A percentile compares a stretch with the other conserved stretches of the same genome.
Evolutionary conservation across 176 grass and related monocot species (phyloP).

Genomic region (Oryza nivara): DNA sequence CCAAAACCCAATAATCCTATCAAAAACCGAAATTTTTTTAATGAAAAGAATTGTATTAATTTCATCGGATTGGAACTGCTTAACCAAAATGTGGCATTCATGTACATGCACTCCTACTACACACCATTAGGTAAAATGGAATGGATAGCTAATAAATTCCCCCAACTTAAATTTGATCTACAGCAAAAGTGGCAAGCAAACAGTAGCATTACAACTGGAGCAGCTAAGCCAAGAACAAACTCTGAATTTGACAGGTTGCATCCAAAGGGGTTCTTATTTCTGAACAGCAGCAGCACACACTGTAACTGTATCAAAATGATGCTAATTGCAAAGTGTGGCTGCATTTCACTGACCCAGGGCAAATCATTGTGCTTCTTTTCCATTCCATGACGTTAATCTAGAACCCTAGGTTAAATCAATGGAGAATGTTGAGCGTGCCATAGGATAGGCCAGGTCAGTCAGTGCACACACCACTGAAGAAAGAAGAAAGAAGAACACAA

Average conservation of each 20-base stretch:
- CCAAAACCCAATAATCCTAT: not conserved
- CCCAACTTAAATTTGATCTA: not conserved
- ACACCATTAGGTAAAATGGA: not conserved
- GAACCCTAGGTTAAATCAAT: slow-evolving; percentile 8
- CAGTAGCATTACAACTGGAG: not conserved
- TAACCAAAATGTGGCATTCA: not conserved
- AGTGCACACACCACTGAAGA: slow-evolving; percentile 30
- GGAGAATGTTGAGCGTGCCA: slow-evolving; percentile 36
- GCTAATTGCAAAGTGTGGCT: not conserved
- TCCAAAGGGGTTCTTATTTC: not conserved
- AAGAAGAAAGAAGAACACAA: not conserved
- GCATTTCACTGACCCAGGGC: not conserved
- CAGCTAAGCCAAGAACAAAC: not conserved
- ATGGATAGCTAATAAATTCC: not conserved
- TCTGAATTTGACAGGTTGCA: not conserved
- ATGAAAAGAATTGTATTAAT: not conserved
- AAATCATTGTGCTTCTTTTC: slow-evolving; percentile 35
- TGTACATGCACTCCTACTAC: not conserved
- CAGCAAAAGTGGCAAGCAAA: not conserved
- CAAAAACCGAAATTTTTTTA: not conserved
- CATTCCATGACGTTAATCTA: slow-evolving; percentile 29
- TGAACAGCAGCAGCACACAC: not conserved
- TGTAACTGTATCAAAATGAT: not conserved
- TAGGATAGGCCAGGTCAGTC: not conserved
- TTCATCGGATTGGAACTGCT: not conserved